Evolutionary conservation across 169 alveolate species (phyloP).

Genomic region (Eimeria praecox): DNA sequence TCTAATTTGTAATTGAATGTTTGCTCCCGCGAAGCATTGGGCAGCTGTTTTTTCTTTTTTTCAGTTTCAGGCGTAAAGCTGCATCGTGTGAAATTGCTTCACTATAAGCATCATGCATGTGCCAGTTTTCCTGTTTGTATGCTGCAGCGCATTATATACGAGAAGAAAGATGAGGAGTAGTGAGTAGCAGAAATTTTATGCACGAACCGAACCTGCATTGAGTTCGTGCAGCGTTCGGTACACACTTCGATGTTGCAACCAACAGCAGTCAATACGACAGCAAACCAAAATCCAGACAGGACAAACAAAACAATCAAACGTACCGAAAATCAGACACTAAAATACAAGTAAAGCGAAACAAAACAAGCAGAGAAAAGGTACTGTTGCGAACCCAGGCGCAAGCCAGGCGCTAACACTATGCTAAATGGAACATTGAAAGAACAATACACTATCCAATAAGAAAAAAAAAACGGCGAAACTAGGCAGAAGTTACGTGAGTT

Average conservation of each 20-base stretch:
- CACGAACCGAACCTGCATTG: background rate
- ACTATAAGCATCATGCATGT: background rate
- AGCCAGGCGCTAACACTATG: background rate
- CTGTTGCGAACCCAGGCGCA: background rate
- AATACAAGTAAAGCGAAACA: background rate
- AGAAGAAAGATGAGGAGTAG: slow-evolving; percentile 59
- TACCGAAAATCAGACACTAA: background rate
- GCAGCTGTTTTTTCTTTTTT: background rate
- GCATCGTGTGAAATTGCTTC: background rate
- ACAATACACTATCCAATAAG: background rate
- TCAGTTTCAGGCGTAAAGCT: background rate
- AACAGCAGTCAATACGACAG: background rate
- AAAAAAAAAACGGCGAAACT: background rate
- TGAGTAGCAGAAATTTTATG: background rate
- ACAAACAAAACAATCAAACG: background rate
- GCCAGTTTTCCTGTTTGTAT: background rate
- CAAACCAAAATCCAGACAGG: background rate
- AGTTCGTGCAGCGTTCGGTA: background rate
- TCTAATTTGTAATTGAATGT: background rate
- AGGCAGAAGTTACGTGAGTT: slow-evolving; percentile 12
- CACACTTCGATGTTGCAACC: background rate
- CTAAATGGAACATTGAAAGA: background rate
- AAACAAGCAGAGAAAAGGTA: background rate
- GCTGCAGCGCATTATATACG: slow-evolving; percentile 64
- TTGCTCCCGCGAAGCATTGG: background rate